Base-by-base conservation (phyloP, 768 basidiomycete species). In the Leucocoprinus leucothites region DNA sequence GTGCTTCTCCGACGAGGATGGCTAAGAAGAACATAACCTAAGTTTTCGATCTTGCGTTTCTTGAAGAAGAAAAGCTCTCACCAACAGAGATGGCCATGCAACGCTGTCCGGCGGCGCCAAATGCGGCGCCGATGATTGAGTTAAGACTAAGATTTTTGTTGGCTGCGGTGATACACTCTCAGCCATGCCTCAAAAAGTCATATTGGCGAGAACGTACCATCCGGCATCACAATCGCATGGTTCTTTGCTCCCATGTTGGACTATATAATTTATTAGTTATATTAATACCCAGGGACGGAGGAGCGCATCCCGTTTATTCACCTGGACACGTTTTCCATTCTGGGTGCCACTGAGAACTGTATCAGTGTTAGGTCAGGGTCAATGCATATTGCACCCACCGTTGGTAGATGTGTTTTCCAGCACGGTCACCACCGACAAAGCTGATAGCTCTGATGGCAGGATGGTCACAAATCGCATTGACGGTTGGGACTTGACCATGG, bases 21-120 rank as follows among this genome's bases (percentile, higher is more conserved):
- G 77, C 88, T 86, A 24, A 35, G 26, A n/a, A 5, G 31, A 35
- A 31, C 34, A 16, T 9, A 31, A 51, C n/a, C 54, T 22, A 55
- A 45, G 28, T 48, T 49, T 38, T 18, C 51, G 42, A 5, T 11
- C 31, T 31, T 31, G 6, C 11, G 11, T 5, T 5, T 11, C 54
- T 25, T 25, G 11, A 26, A 26, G 9, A 9, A 14, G 42, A 41
- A 26, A 4, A 16, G 13, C 48, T 62, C 85, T 64, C 59, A 89
- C 92, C 89, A 28, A 95, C 93, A 11, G 94, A 96, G 41, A 96
- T 74, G 11, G 94, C 95, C 95, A 97, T 98, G 73, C 95, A 98
- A 55, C 97, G 82, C 69, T 98, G 96, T 11, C 96, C 96, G 26
- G 96, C 96, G 60, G 96, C 96, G 52, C 95, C 95, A 61, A 97